Percentiles rank a stretch among this genome's conserved stretches.
Conservation (phyloP, 495 filamentous ascomycete species). For the Elasticomyces elasticus region DNA sequence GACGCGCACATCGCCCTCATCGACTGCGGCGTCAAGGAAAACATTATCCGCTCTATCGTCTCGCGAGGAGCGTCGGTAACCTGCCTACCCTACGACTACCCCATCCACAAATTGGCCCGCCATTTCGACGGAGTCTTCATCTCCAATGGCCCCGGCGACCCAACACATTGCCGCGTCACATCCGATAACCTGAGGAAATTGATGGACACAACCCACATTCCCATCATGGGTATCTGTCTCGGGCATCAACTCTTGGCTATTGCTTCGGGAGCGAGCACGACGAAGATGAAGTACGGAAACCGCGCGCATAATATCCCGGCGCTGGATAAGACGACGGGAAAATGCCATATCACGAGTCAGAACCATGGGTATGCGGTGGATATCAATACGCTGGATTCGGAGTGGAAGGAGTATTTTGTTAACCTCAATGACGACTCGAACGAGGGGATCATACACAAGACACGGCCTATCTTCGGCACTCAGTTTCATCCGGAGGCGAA, state of each 20-base stretch:
- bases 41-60: slow-evolving; percentile 91
- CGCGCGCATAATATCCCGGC: slow-evolving; percentile 96
- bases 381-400: slow-evolving; percentile 62
- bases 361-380: slow-evolving; percentile 99
- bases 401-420: slow-evolving; percentile 96
- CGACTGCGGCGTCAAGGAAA: slow-evolving; percentile 99
- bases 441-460: slow-evolving; percentile 91
- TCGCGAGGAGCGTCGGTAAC: slow-evolving; percentile 79
- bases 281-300: slow-evolving; percentile 97
- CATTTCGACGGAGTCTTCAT: slow-evolving; percentile 98
- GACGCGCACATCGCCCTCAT: slow-evolving; percentile 86
- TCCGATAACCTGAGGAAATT: slow-evolving; percentile 79
- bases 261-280: slow-evolving; percentile 70
- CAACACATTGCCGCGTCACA: slow-evolving; percentile 87
- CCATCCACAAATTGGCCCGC: slow-evolving; percentile 93
- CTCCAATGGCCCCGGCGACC: slow-evolving; percentile 95
- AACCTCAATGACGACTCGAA: slow-evolving; percentile 95
- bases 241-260: slow-evolving; percentile 83
- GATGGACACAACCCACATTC: slow-evolving; percentile 82
- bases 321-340: slow-evolving; percentile 84
- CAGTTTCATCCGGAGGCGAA: slow-evolving; percentile 98
- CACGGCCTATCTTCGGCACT: slow-evolving; percentile 92
- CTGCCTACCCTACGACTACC: slow-evolving; percentile 89
- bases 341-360: slow-evolving; percentile 96
- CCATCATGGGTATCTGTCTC: slow-evolving; percentile 95